Conservation (phyloP, 2,329 filamentous ascomycete species). For the Xylaria sp. region DNA sequence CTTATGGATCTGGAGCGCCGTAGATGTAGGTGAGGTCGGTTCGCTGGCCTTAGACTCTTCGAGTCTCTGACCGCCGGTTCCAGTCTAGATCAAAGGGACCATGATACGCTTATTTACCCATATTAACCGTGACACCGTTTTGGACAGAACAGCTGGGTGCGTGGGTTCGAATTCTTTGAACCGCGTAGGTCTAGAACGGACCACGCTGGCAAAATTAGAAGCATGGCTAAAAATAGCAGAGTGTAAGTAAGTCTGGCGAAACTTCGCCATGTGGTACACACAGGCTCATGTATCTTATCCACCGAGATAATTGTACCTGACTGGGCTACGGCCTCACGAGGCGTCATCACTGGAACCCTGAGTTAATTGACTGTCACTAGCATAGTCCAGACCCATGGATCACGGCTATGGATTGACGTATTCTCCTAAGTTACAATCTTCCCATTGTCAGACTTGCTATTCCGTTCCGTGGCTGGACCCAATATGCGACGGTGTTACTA, state of each 20-base stretch:
- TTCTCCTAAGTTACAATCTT: background rate
- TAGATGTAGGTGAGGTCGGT: slow-evolving; percentile 9
- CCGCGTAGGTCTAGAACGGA: slow-evolving; percentile 23
- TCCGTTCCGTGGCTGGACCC: background rate
- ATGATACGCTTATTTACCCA: slow-evolving; percentile 30
- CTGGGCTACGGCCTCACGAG: background rate
- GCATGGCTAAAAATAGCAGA: slow-evolving; percentile 28
- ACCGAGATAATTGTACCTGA: slow-evolving; percentile 1
- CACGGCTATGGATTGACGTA: background rate
- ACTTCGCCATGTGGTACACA: background rate
- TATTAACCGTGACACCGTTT: slow-evolving; percentile 28
- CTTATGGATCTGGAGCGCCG: slow-evolving; percentile 13
- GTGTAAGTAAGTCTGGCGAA: background rate
- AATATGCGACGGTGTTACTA: background rate
- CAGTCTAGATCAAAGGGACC: slow-evolving; percentile 24
- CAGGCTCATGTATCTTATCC: background rate
- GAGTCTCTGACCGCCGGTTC: background rate
- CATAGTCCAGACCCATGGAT: background rate
- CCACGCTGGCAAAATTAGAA: slow-evolving; percentile 21
- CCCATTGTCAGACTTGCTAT: background rate
- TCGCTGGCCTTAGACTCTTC: background rate
- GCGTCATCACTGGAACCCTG: background rate
- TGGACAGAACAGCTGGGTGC: background rate
- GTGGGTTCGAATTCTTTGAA: slow-evolving; percentile 1
- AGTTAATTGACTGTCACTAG: background rate